Base-by-base conservation (phyloP, 2,329 filamentous ascomycete genomes). In the Sclerotinia subarctica region DNA sequence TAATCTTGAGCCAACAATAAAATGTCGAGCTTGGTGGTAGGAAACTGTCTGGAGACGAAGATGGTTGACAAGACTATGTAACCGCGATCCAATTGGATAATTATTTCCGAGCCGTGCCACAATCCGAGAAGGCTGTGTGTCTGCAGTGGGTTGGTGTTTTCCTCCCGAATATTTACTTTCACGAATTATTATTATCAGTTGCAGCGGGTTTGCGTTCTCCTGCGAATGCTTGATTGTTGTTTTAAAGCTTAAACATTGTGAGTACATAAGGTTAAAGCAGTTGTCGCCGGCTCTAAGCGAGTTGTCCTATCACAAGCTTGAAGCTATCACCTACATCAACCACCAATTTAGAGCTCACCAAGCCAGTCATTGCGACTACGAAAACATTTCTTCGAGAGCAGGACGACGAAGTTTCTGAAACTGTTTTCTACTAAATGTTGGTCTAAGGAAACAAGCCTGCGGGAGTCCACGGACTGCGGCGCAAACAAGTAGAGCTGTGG, bases 381-480 rank as follows among this genome's bases (percentile, higher is more conserved):
- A 58, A 51, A 56, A 47, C 2, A 4, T 35, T 51, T 44, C 26
- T 6, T 13, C 26, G 24, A 35, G 24, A 19, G 21, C 44, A 42
- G 10, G 52, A 65, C 21, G 2, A 54, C 60, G 65, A 64, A 32
- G 21, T 21, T 42, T 56, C 3, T 42, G n/a, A 42, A 42, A 24
- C 15, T n/a, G 15, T 24, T 53, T 8, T 47, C 11, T 35, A 32
- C 57, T 59, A 69, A 64, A 74, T 74, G 72, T 57, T 63, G 53
- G 69, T 54, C 64, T 76, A 69, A 74, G 46, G 69, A 62, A 38
- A 44, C 8, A 58, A 60, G 51, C 51, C 66, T 69, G 57, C 68
- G 72, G 71, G 69, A 73, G 69, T 71, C 69, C 67, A 72, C 69
- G 68, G 65, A 72, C 69, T 71, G 69, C 69, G 73, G 74, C 74